Base-by-base conservation (phyloP, 176 grass and related monocot species). In the Carex pumila region DNA sequence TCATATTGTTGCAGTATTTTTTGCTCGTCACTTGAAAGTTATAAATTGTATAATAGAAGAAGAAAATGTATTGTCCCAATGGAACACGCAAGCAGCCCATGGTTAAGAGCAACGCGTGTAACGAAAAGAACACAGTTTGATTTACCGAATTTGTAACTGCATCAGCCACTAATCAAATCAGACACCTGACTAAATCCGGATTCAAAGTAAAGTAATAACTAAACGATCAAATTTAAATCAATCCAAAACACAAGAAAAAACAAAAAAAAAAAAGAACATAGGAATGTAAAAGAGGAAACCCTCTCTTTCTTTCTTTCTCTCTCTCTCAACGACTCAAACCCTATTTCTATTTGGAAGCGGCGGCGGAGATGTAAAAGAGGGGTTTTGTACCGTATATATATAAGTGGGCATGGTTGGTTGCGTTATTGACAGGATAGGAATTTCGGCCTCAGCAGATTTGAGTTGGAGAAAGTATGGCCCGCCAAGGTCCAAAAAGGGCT, bases 1-100 rank as follows among this genome's bases (percentile, higher is more conserved):
- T 83, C 81, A 83, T 83, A 83, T 83, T 69, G 81, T 83, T 83
- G 81, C 81, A 69, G 81, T 83, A 30, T 25, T 50, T 52, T 65
- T 52, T 65, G 5, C 13, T 83, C 81, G 69, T 83, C 81, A 37
- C 81, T 32, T 83, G 41, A 69, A 39, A 25, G 41, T 72, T 3
- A 43, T 12, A 50, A 73, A 6, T n/a, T 45, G 25, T 25, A 61
- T 59, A 2, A 61, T 32, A 37, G 1, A 41, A 58, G 14, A 56
- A 78, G 3, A 65, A 31, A 2, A 65, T 82, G 62, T 83, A 56
- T 5, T n/a, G 62, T 7, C 17, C 81, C 45, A 83, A 83, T 83
- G 81, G 81, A 83, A 83, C 81, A 83, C 81, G 81, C 81, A 83
- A 83, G 64, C 7, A 66, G 64, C 61, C 14, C 25, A 68, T 6